Conservation (phyloP, 1,139 yeast species). For the Suhomyces chickasaworum region DNA sequence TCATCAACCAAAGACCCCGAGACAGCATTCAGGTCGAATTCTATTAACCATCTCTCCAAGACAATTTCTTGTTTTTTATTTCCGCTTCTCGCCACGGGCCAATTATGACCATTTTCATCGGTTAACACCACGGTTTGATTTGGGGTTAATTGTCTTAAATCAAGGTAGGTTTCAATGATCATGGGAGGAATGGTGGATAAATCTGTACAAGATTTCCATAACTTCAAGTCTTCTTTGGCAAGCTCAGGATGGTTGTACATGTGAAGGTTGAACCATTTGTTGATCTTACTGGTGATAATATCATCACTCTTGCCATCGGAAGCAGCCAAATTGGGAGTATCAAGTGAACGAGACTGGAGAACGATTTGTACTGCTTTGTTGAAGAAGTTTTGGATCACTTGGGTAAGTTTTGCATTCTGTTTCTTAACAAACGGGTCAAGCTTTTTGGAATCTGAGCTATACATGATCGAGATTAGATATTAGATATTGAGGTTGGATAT, state of each 20-base stretch:
- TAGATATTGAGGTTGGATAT: no score
- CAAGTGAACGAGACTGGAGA: constrained; percentile 21
- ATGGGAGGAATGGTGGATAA: constrained; percentile 63
- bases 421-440: constrained; percentile 19
- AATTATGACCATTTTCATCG: constrained; percentile 53
- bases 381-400: constrained; percentile 67
- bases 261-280: constrained; percentile 73
- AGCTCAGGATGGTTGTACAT: constrained; percentile 46
- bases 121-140: constrained; percentile 62
- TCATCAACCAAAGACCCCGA: constrained; percentile 45
- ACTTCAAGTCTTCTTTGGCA: constrained; percentile 56
- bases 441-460: constrained; percentile 10
- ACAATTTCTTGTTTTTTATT: constrained; percentile 74
- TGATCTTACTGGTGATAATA: constrained; percentile 28
- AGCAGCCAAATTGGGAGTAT: constrained; percentile 6
- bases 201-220: constrained; percentile 57
- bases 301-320: constrained; percentile 9
- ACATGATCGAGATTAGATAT: no score
- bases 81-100: constrained; percentile 55
- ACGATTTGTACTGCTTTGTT: constrained; percentile 69
- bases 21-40: constrained; percentile 53
- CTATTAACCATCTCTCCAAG: constrained; percentile 88
- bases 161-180: constrained; percentile 82
- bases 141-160: constrained; percentile 60
- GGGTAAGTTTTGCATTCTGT: constrained; percentile 37